Evolutionary conservation across 148 eudicot species (phyloP), one percentile per base, ranked within the genome.

Genomic region (Oxyria digyna): DNA sequence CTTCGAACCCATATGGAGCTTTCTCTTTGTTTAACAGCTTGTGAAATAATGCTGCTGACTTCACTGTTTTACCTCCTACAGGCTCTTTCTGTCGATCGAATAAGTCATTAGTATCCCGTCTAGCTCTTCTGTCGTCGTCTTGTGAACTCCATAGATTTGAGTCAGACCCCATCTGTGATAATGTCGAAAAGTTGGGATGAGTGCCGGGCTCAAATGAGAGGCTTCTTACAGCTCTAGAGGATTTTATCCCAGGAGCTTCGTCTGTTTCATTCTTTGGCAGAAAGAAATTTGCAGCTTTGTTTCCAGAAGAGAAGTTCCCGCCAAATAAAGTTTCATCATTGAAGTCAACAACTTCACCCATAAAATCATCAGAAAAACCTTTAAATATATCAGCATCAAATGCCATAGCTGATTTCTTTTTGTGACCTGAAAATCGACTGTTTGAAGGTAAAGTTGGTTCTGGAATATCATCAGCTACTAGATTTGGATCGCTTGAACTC

Each of bases 321-420:
- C 68, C 73, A 38, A 42, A 65, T 5, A 77, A 62, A 27, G 74
- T 69, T 74, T 62, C 75, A 70, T 82, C 83, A 72, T 73, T 67
- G 42, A 81, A 45, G 72, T 95, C 80, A 71, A 85, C 80, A 68
- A 88, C 87, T 81, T 91, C 97, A 55, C 93, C 96, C 52, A 71
- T 76, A 65, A 80, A 71, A 71, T 83, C 84, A 70, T 83, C 76
- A 32, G 7, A 69, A 54, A 69, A 67, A 78, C 76, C 84, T 38
- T 57, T 74, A 40, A 83, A 74, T 41, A 73, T 71, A 52, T 72
- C 68, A 42, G 68, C 72, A 37, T 46, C 71, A 43, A n/a, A n/a
- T 70, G 46, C 70, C 62, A 64, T 50, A 59, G 72, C 68, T 13
- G 57, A 23, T 62, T 75, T 73, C 75, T 68, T 73, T 69, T 78